Evolutionary conservation across 306 rosid species (phyloP), one percentile per base, ranked within the genome.

Genomic region (Pterocarpus santalinus): DNA sequence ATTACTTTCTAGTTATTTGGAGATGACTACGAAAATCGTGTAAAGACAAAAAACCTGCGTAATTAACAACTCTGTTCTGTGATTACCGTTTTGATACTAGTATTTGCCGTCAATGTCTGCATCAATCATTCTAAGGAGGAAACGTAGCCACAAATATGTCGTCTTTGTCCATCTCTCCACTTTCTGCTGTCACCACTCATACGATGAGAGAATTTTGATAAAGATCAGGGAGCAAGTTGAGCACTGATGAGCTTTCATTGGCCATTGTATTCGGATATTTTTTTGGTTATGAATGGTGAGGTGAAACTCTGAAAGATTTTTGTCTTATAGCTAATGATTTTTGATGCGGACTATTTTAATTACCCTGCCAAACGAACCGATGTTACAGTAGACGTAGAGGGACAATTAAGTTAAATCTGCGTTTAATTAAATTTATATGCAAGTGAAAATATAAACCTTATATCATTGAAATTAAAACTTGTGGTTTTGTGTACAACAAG

Each of bases 21-120:
- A 55, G 61, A 17, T 5, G 6, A 55, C 1, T 55, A 55, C 16
- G 61, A 2, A 55, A 16, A 55, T 17, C n/a, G 14, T 14, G 22
- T 52, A 52, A 3, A 5, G 1, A 5, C 0, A 16, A 22, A 22
- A 22, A 22, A 22, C 4, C 4, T 7, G 22, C 5, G 5, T 53
- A 53, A 15, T 15, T 52, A 15, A 0, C n/a, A 49, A 12, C 6
- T 5, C 47, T 22, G 41, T 46, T 46, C 4, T 28, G 8, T 30
- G 34, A 55, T 7, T 34, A 15, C 33, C 8, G 2, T 34, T 28
- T 17, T 39, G 41, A 53, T 39, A 14, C 16, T 36, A 58, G 7
- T 2, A 33, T 64, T 43, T 5, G 80, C 68, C 52, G 51, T 22
- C 41, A 14, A 46, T 81, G 84, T 81, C 76, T 33, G 41, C 80